Conservation (phyloP, 306 rosid species). For the Rubus parviflorus region DNA sequence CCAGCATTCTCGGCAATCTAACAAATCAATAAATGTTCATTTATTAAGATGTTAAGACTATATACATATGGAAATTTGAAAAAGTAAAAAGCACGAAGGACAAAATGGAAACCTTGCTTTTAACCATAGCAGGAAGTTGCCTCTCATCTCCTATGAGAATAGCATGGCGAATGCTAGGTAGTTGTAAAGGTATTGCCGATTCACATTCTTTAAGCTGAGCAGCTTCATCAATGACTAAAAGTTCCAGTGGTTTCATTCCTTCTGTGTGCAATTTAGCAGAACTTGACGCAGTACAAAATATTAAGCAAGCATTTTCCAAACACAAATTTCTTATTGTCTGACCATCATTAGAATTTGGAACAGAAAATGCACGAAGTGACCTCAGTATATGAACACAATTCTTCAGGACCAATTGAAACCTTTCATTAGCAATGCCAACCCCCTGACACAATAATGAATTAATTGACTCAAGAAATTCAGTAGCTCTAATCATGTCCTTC, state of each 20-base stretch:
- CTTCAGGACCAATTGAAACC: neutral
- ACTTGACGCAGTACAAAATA: constrained; percentile 47
- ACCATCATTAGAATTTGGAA: constrained; percentile 30
- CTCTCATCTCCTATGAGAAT: constrained; percentile 47
- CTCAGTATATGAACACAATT: constrained; percentile 18
- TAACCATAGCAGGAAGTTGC: constrained; percentile 45
- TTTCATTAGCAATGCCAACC: constrained; percentile 14
- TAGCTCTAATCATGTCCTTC: constrained; percentile 31
- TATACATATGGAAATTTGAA: neutral
- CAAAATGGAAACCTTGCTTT: constrained; percentile 32
- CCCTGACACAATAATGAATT: constrained; percentile 1
- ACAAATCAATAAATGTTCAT: neutral
- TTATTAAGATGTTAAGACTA: neutral
- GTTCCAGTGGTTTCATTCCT: constrained; percentile 28
- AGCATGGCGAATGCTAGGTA: constrained; percentile 38
- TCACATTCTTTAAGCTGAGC: constrained; percentile 55
- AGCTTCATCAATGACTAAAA: constrained; percentile 51
- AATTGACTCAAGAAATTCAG: constrained; percentile 22
- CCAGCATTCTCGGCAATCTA: constrained; percentile 30
- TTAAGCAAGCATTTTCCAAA: constrained; percentile 33
- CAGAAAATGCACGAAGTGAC: constrained; percentile 28
- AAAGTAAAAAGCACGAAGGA: neutral
- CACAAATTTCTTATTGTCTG: constrained; percentile 37
- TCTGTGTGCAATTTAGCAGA: constrained; percentile 35
- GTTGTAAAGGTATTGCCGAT: constrained; percentile 41